phyloP scores from a whole-genome alignment of 2,329 filamentous ascomycete species.

The Neofusicoccum ribis region DNA sequence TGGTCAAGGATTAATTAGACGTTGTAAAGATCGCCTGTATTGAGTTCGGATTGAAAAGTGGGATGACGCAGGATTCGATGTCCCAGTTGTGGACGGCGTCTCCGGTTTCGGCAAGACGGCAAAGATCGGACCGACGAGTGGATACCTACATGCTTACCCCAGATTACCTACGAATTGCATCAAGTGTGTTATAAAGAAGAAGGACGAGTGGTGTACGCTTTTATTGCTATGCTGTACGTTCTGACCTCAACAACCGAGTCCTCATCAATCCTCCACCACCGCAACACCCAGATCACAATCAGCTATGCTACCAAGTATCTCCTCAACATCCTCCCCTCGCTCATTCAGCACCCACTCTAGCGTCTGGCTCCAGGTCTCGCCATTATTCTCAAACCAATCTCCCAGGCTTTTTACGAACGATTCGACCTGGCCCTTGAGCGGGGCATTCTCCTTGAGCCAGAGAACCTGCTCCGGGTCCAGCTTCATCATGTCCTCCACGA shows the following conservation, averaged over 20 bases:
- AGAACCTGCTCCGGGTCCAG: constrained; percentile 61
- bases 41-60: neutral
- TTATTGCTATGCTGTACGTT: neutral
- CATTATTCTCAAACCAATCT: constrained; percentile 65
- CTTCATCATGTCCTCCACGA: constrained; percentile 66
- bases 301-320: constrained; percentile 66
- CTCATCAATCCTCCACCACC: constrained; percentile 25
- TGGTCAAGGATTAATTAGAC: too few species aligned
- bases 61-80: neutral
- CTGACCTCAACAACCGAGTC: too few species aligned
- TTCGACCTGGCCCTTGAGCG: constrained; percentile 59
- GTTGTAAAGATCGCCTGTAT: neutral
- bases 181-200: too few species aligned
- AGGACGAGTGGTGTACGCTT: too few species aligned
- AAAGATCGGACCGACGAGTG: too few species aligned
- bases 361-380: constrained; percentile 63
- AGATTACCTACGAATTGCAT: too few species aligned
- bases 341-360: constrained; percentile 58
- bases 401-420: constrained; percentile 53
- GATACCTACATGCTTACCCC: too few species aligned
- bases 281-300: constrained; percentile 70
- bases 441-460: constrained; percentile 57
- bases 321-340: constrained; percentile 53
- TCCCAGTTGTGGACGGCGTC: neutral
- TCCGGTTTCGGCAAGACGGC: neutral